Evolutionary conservation across 1,139 yeast genomes (phyloP), one percentile per base, ranked within the genome.

Genomic region (Kodamaea alishanica): DNA sequence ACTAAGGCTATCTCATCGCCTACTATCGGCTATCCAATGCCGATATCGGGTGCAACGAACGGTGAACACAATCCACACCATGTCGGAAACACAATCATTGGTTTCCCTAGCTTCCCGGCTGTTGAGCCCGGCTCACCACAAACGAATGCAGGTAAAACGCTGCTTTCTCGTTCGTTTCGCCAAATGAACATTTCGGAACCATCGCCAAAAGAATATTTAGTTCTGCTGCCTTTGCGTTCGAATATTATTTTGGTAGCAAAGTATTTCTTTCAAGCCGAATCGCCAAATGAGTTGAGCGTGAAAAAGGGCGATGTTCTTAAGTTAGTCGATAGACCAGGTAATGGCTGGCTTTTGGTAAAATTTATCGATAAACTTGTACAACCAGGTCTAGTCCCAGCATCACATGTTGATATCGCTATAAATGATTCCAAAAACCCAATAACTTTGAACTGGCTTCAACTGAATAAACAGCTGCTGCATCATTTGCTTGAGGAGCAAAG

Each of bases 311-410:
- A 67, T 40, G 56, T 69, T 26, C 49, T 70, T 31, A 70, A 69
- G 47, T 56, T 70, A 32, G 47, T 70, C 30, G 71, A 67, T 39
- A 50, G 65, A 24, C 65, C 62, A 6, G 65, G 66, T 4, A 61
- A 65, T 42, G 76, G 75, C 2, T 70, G 76, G 76, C 45, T 70
- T 5, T 50, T 68, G 42, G 75, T 70, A 31, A 69, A 70, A 45
- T 67, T 59, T 37, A 61, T 70, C 40, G 75, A 70, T 44, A 61
- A 61, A 41, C 45, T 70, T 28, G 46, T 49, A 8, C 45, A 49
- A 5, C 70, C 71, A 2, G 76, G 75, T 0, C 47, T 70, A 28
- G 63, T 70, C 4, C 76, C 75, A 4, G 71, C 74, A 2, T 52
- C 58, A 26, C 70, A 69, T 45, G 71, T 67, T n/a, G 74, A 68